phyloP scores from a whole-genome alignment of 192 early-diverging fungal species.

The Coemansia erecta region DNA sequence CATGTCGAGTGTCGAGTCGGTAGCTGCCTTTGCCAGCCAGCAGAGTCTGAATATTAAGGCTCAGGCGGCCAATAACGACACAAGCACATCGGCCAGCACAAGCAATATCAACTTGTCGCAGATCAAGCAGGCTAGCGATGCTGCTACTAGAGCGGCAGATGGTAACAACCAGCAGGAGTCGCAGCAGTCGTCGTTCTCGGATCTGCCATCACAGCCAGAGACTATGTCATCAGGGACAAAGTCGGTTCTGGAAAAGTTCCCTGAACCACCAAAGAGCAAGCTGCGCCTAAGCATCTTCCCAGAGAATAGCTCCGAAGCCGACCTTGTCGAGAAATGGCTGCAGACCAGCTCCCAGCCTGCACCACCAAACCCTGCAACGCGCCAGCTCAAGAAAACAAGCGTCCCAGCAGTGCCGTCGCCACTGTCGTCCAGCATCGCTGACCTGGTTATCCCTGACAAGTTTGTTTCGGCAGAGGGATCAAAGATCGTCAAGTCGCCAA shows the following conservation, averaged over 20 bases:
- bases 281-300: slow-evolving; percentile 10
- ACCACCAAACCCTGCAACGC: slow-evolving; percentile 2
- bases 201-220: background rate
- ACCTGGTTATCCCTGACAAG: slow-evolving; percentile 19
- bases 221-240: background rate
- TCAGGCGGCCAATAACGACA: background rate
- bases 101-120: background rate
- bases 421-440: slow-evolving; percentile 9
- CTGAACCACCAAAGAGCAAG: slow-evolving; percentile 3
- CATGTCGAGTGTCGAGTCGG: background rate
- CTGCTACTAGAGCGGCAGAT: too few relatives aligned
- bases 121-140: background rate
- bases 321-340: slow-evolving; percentile 21
- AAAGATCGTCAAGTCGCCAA: slow-evolving; percentile 7
- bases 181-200: background rate
- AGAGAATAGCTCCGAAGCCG: slow-evolving; percentile 6
- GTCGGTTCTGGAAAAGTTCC: background rate
- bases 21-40: background rate
- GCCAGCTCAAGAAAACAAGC: background rate
- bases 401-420: background rate
- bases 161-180: too few relatives aligned
- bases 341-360: background rate
- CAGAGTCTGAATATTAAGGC: background rate
- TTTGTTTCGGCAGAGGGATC: slow-evolving; percentile 4
- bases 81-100: background rate